Evolutionary conservation across 805 yeast genomes (phyloP).

Genomic region (Nakazawaea wyomingensis): DNA sequence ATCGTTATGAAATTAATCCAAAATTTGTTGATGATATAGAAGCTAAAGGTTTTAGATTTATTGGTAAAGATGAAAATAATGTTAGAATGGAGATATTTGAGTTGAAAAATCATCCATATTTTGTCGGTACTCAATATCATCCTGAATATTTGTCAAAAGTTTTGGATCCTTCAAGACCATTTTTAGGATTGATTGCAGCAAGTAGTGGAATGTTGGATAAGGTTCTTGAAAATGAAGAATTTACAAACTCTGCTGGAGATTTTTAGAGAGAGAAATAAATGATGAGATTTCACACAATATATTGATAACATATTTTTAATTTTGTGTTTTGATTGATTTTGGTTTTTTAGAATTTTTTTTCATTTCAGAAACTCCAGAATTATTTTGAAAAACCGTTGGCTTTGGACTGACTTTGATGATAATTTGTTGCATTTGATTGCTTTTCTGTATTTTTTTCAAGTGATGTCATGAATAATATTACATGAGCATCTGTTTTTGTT

Average conservation of each 20-base stretch:
- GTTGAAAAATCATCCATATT: conserved; percentile 81
- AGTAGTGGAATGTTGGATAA: conserved; percentile 76
- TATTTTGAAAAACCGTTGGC: too few species aligned
- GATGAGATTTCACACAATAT: background rate
- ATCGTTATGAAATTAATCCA: conserved; percentile 96
- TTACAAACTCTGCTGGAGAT: conserved; percentile 25
- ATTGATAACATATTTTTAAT: background rate
- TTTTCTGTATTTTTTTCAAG: background rate
- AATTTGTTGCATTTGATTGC: background rate
- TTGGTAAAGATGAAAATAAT: conserved; percentile 88
- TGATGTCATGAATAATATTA: background rate
- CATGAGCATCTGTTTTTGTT: background rate
- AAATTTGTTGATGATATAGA: conserved; percentile 67
- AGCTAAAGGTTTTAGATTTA: conserved; percentile 73
- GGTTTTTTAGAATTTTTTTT: background rate
- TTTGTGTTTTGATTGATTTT: background rate
- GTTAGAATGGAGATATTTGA: conserved; percentile 94
- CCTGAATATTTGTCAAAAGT: conserved; percentile 98
- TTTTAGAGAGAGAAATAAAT: conserved; percentile 21
- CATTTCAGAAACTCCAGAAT: too few species aligned
- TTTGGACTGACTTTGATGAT: too few species aligned
- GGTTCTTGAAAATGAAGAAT: conserved; percentile 41
- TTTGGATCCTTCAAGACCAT: conserved; percentile 93
- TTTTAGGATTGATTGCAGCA: conserved; percentile 94
- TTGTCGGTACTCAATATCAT: conserved; percentile 94